Evolutionary conservation across 768 basidiomycete genomes (phyloP), one percentile per base, ranked within the genome.

Genomic region (Auriscalpium vulgare): DNA sequence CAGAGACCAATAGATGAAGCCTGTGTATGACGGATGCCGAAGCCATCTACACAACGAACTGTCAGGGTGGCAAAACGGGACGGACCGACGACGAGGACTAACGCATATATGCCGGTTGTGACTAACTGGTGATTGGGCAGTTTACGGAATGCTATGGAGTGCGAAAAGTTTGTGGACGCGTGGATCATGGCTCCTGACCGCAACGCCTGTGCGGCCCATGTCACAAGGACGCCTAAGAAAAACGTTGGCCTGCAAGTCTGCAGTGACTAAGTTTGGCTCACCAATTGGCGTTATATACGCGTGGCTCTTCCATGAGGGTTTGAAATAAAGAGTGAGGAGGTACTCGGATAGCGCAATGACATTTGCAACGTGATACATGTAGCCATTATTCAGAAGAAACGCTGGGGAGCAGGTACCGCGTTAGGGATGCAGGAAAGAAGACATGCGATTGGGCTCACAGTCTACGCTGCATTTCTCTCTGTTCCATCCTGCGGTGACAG

Each of bases 1-100:
- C 29, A 99, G 65, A 0, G 93, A 94, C 97, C 97, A 98, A 69
- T 95, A 98, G 70, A 90, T 95, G 75, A 97, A 99, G 2, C 95
- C 97, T 1, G 91, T 82, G 63, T 99, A 99, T 0, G 95, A 97
- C 10, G 97, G 97, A 71, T 99, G 97, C 13, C 97, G 83, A 58
- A 85, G 87, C 82, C 82, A 88, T 8, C 91, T 92, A 62, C 45
- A 54, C 23, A 37, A 29, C 2, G 29, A 29, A 29, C 0, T 7
- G 7, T 29, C 7, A 29, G 29, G 29, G 29, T 29, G 29, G 29
- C 29, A 29, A 7, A 29, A 43, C 4, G 4, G 13, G 40, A 43
- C 17, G 40, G 11, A n/a, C 8, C 17, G 17, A 43, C 40, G 40
- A 43, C 40, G 13, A 43, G 40, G 13, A 75, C 85, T 68, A 67